These are phyloP conservation scores for Crassisporium funariophilum DNA, from an alignment of 768 basidiomycete species.

Conservation along the genomic window DNA sequence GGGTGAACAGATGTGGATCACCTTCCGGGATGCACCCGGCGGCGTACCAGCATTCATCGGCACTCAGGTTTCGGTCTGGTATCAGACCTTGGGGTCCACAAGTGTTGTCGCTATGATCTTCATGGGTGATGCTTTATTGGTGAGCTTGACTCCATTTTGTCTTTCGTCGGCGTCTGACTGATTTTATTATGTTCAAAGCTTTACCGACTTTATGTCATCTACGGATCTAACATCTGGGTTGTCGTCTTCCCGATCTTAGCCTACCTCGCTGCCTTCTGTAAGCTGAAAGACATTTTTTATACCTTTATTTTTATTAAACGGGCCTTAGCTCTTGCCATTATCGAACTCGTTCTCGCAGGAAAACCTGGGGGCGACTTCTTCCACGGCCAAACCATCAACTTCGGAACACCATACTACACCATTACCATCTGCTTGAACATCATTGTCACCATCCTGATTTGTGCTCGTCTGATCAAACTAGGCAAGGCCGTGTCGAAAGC, in stretches of 20 bases:
- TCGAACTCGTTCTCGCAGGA: constrained; percentile 39
- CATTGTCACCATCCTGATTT: constrained; percentile 42
- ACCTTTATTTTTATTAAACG: not conserved
- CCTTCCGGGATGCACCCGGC: constrained; percentile 24
- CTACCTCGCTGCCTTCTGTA: constrained; percentile 31
- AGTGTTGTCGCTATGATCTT: constrained; percentile 30
- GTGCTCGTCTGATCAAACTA: constrained; percentile 36
- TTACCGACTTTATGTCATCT: constrained; percentile 33
- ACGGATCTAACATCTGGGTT: constrained; percentile 25
- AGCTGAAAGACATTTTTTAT: constrained; percentile 5
- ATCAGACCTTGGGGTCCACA: constrained; percentile 31
- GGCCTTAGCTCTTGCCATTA: constrained; percentile 39
- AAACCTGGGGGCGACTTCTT: constrained; percentile 44
- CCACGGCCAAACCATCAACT: constrained; percentile 36
- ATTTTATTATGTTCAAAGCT: constrained; percentile 18
- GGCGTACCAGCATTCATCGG: constrained; percentile 29
- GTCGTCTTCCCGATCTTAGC: constrained; percentile 27
- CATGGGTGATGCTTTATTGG: constrained; percentile 34
- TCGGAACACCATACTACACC: constrained; percentile 42
- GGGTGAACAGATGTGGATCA: constrained; percentile 36
- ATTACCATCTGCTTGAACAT: constrained; percentile 44
- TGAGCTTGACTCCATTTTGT: constrained; percentile 14
- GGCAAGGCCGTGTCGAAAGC: constrained; percentile 27
- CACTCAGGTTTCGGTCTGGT: constrained; percentile 30
- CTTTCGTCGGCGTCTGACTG: not conserved